A percentile compares a stretch with the other conserved stretches of the same genome.
Conservation (phyloP, 129 eudicot species). For the Chrysanthemum makinoi region DNA sequence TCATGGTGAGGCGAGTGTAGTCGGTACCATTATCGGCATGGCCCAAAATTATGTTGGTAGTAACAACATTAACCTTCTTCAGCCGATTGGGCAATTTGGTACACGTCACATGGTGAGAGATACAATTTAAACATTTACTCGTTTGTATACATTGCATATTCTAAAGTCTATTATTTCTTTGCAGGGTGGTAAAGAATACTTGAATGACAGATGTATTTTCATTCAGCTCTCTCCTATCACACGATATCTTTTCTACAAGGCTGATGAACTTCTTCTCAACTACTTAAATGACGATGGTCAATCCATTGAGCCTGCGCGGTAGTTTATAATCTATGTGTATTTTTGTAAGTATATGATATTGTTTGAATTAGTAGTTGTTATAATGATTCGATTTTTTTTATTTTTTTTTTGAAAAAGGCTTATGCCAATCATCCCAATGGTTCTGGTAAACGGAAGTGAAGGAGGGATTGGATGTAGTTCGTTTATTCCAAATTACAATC, state of each 20-base stretch:
- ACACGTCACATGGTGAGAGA: constrained; percentile 71
- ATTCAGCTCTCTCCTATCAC: constrained; percentile 67
- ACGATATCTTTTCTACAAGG: constrained; percentile 65
- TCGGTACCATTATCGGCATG: constrained; percentile 85
- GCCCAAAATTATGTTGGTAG: constrained; percentile 87
- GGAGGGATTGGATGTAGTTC: constrained; percentile 98
- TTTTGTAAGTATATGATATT: neutral
- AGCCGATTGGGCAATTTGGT: constrained; percentile 84
- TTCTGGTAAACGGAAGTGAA: constrained; percentile 91
- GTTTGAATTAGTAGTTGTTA: neutral
- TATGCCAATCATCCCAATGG: constrained; percentile 78
- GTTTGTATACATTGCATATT: neutral
- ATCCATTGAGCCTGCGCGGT: constrained; percentile 82
- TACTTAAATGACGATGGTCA: constrained; percentile 88
- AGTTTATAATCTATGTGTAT: constrained; percentile 1
- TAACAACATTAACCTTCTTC: constrained; percentile 75
- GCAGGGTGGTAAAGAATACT: constrained; percentile 98
- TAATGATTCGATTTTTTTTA: neutral
- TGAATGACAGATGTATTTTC: constrained; percentile 71
- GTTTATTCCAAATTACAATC: constrained; percentile 78
- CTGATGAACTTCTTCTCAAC: constrained; percentile 69
- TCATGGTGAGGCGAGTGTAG: constrained; percentile 87
- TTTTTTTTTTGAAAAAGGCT: constrained; percentile 39
- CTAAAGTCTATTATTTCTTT: neutral
- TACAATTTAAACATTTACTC: neutral